phyloP scores from a whole-genome alignment of 2,329 filamentous ascomycete genomes.

The Aspergillus sp. region DNA sequence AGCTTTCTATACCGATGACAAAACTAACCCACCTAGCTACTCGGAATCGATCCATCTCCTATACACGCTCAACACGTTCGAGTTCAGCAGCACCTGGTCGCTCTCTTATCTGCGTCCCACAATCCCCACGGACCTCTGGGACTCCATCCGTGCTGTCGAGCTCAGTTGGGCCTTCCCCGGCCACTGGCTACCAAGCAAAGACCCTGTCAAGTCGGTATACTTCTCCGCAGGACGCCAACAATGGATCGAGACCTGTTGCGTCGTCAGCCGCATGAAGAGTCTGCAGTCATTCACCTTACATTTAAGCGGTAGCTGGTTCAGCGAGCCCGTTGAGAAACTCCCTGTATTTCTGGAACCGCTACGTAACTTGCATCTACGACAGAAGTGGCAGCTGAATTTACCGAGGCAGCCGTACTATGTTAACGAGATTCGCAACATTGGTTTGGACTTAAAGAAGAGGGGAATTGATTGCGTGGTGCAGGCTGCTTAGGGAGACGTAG shows the following conservation, averaged over 20 bases:
- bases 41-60: constrained; percentile 36
- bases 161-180: constrained; percentile 42
- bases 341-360: constrained; percentile 38
- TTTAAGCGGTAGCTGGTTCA: constrained; percentile 37
- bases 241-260: constrained; percentile 38
- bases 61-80: constrained; percentile 36
- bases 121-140: constrained; percentile 28
- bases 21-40: constrained; percentile 25
- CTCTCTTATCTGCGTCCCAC: constrained; percentile 39
- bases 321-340: constrained; percentile 37
- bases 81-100: constrained; percentile 43
- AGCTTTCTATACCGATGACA: not conserved
- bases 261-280: constrained; percentile 23
- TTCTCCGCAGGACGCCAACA: constrained; percentile 37
- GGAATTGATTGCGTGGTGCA: constrained; percentile 35
- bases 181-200: constrained; percentile 42
- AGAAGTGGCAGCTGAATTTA: constrained; percentile 32
- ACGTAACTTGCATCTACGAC: constrained; percentile 23
- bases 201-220: constrained; percentile 39
- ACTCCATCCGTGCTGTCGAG: constrained; percentile 33
- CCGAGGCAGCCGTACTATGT: constrained; percentile 36
- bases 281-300: constrained; percentile 34
- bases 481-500: constrained; percentile 5
- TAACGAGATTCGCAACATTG: constrained; percentile 29
- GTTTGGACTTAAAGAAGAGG: constrained; percentile 30